A percentile compares a stretch with the other conserved stretches of the same genome.
Conservation (phyloP, 441 rosid species). For the Dalechampia spathulata region DNA sequence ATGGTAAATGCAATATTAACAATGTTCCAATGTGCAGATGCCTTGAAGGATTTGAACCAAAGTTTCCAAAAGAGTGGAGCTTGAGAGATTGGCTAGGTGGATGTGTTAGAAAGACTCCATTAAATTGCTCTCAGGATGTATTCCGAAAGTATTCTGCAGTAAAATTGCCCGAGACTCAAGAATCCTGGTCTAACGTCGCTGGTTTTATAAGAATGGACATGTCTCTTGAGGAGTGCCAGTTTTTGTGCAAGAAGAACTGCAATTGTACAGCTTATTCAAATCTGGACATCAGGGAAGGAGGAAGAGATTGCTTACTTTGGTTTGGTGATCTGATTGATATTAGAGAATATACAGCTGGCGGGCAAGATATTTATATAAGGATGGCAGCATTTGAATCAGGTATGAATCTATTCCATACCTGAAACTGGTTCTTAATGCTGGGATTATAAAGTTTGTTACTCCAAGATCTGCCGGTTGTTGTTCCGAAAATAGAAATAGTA, state of each 20-base stretch:
- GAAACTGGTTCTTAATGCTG: not conserved
- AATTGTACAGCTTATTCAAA: constrained; percentile 25
- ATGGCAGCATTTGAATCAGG: not conserved
- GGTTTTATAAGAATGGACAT: not conserved
- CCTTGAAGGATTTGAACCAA: constrained; percentile 20
- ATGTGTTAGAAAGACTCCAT: constrained; percentile 6
- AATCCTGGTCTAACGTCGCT: not conserved
- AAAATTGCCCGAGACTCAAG: constrained; percentile 16
- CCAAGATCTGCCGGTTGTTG: too few relatives aligned
- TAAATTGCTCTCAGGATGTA: constrained; percentile 9
- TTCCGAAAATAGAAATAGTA: too few relatives aligned
- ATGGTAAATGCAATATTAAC: constrained; percentile 1
- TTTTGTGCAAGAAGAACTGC: constrained; percentile 20
- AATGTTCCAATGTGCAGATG: constrained; percentile 22
- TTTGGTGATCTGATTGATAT: constrained; percentile 30
- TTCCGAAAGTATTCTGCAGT: constrained; percentile 7
- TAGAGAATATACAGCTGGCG: not conserved
- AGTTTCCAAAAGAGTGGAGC: not conserved
- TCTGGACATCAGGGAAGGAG: constrained; percentile 7
- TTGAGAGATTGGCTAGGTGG: constrained; percentile 12
- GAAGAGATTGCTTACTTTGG: constrained; percentile 34
- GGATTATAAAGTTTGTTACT: too few relatives aligned
- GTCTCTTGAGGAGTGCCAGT: constrained; percentile 17
- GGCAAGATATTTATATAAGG: constrained; percentile 12
- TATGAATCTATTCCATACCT: not conserved